phyloP scores from a whole-genome alignment of 2,329 filamentous ascomycete genomes.

The Hymenoscyphus linearis region DNA sequence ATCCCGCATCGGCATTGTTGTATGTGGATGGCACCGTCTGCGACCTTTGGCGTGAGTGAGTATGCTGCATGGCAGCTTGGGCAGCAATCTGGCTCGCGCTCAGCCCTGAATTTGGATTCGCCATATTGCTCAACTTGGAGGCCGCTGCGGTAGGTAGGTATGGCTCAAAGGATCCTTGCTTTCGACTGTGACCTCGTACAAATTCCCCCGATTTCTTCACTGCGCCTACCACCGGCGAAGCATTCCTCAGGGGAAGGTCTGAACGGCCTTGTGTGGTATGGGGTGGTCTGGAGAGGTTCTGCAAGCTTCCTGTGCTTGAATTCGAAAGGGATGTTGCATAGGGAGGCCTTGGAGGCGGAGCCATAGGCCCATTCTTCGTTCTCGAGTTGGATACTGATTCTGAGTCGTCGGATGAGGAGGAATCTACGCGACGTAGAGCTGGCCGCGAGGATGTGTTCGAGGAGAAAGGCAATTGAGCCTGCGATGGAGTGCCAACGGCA shows the following conservation, averaged over 20 bases:
- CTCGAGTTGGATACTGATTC: constrained; percentile 43
- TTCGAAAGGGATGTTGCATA: constrained; percentile 45
- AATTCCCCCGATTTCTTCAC: constrained; percentile 31
- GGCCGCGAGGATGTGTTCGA: constrained; percentile 33
- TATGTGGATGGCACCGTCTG: constrained; percentile 61
- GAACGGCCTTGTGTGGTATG: constrained; percentile 15
- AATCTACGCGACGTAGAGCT: constrained; percentile 40
- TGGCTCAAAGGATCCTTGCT: constrained; percentile 72
- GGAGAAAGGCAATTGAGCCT: constrained; percentile 12
- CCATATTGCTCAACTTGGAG: constrained; percentile 34
- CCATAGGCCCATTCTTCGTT: constrained; percentile 28
- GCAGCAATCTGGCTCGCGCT: constrained; percentile 74
- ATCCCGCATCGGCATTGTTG: constrained; percentile 17
- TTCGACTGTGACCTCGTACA: constrained; percentile 55
- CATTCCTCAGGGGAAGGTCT: constrained; percentile 28
- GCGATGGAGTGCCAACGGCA: constrained; percentile 24
- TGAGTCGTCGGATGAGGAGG: constrained; percentile 41
- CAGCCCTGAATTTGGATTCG: constrained; percentile 36
- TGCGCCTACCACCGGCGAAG: constrained; percentile 40
- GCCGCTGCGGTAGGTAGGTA: constrained; percentile 54
- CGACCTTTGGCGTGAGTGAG: constrained; percentile 58
- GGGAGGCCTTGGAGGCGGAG: constrained; percentile 42
- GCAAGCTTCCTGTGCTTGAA: constrained; percentile 41
- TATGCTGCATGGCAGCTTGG: constrained; percentile 67
- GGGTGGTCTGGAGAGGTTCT: constrained; percentile 55